These are phyloP conservation scores for Suillus bovinus DNA, from an alignment of 768 basidiomycete species.

Conservation along the genomic window DNA sequence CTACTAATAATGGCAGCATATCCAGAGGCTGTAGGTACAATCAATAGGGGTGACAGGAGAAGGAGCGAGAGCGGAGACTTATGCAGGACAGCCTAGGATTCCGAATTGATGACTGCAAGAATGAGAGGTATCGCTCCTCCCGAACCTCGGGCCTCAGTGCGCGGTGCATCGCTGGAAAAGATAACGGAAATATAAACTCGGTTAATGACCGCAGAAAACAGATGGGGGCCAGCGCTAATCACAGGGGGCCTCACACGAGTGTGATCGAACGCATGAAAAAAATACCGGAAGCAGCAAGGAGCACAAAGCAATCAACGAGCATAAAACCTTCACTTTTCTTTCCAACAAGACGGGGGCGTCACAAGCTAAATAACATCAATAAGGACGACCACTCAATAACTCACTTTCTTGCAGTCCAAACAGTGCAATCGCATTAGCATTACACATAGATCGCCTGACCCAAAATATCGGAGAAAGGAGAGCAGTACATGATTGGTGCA, in stretches of 20 bases:
- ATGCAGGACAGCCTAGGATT: constrained; percentile 63
- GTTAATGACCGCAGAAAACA: constrained; percentile 61
- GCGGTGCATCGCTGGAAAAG: constrained; percentile 67
- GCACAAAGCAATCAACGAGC: constrained; percentile 64
- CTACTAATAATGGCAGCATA: constrained; percentile 48
- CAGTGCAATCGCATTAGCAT: constrained; percentile 52
- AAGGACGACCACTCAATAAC: constrained; percentile 27
- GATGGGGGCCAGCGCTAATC: constrained; percentile 62
- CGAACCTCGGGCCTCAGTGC: constrained; percentile 68
- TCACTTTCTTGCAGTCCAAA: constrained; percentile 64
- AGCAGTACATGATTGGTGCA: background rate
- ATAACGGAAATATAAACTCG: constrained; percentile 80
- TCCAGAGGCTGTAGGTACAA: constrained; percentile 37
- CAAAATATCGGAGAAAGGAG: constrained; percentile 47
- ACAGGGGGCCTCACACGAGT: constrained; percentile 6
- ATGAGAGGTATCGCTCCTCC: constrained; percentile 69
- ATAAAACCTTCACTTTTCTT: constrained; percentile 55
- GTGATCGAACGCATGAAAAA: background rate
- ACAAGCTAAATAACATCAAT: constrained; percentile 21
- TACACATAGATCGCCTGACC: constrained; percentile 63
- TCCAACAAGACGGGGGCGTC: constrained; percentile 37
- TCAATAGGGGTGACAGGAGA: background rate
- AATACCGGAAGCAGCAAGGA: constrained; percentile 68
- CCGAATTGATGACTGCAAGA: constrained; percentile 55
- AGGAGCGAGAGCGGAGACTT: constrained; percentile 9